These are phyloP conservation scores for Keithomyces neogunnii DNA, from an alignment of 2,329 filamentous ascomycete genomes.

Conservation along the genomic window DNA sequence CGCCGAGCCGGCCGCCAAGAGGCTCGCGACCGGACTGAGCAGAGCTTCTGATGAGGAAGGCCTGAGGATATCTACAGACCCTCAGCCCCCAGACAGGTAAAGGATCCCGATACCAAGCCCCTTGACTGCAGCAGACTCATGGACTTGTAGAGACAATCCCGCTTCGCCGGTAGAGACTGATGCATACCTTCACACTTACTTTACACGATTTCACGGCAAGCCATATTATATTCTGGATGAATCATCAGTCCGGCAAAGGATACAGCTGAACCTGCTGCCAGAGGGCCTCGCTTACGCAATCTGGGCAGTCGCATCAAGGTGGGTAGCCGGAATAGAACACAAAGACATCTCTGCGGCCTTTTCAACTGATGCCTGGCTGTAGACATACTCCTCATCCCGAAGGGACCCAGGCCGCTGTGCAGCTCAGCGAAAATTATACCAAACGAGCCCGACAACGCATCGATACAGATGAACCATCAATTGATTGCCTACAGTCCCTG, in stretches of 20 bases:
- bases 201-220: constrained; percentile 70
- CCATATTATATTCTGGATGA: constrained; percentile 79
- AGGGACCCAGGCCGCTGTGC: constrained; percentile 58
- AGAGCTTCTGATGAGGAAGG: constrained; percentile 12
- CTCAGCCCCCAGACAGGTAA: not conserved
- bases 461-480: constrained; percentile 71
- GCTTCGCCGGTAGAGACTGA: constrained; percentile 45
- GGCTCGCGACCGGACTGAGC: constrained; percentile 26
- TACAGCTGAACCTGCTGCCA: constrained; percentile 60
- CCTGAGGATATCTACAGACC: not conserved
- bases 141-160: constrained; percentile 32
- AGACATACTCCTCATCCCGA: constrained; percentile 61
- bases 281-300: constrained; percentile 46
- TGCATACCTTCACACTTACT: constrained; percentile 68
- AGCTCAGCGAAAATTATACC: constrained; percentile 65
- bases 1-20: constrained; percentile 32
- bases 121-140: not conserved
- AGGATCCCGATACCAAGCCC: not conserved
- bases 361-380: not conserved
- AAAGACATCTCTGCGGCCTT: constrained; percentile 2
- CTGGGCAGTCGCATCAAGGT: constrained; percentile 57
- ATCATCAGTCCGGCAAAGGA: constrained; percentile 59
- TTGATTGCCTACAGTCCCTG: constrained; percentile 69
- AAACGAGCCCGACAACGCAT: constrained; percentile 59
- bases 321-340: constrained; percentile 12